Evolutionary conservation across 257 asterid species (phyloP).

Genomic region (Solanum chaucha): DNA sequence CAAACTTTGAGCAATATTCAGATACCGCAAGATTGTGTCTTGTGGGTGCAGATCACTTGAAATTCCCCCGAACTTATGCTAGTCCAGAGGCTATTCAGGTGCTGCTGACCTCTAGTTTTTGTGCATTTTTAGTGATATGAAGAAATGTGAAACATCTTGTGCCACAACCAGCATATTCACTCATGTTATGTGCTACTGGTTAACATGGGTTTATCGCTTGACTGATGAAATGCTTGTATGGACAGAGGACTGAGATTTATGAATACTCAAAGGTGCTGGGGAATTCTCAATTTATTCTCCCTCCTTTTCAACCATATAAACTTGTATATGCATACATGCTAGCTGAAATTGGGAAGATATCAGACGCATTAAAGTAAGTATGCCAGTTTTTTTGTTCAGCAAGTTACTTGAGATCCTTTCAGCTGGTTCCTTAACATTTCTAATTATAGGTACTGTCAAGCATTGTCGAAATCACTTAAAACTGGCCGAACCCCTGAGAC

Average conservation of each 20-base stretch:
- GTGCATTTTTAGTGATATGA: background rate
- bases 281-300: conserved; percentile 85
- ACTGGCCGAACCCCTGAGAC: conserved; percentile 79
- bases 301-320: conserved; percentile 94
- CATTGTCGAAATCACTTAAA: conserved; percentile 69
- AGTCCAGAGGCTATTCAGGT: conserved; percentile 99
- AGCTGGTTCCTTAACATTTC: conserved; percentile 6
- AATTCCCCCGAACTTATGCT: conserved; percentile 83
- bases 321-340: conserved; percentile 83
- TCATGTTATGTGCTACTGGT: background rate
- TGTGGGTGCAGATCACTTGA: conserved; percentile 93
- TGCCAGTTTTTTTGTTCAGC: background rate
- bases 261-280: conserved; percentile 91
- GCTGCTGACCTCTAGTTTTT: background rate
- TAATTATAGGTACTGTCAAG: conserved; percentile 82
- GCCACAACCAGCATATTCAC: background rate
- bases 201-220: background rate
- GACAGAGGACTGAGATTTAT: conserved; percentile 91
- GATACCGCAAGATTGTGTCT: conserved; percentile 92
- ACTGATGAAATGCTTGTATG: conserved; percentile 5
- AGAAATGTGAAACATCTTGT: background rate
- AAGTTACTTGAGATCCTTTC: background rate
- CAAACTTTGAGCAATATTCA: conserved; percentile 78
- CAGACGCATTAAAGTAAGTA: conserved; percentile 81
- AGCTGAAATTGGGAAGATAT: conserved; percentile 92